phyloP scores from a whole-genome alignment of 2,329 filamentous ascomycete species.

The Trichoderma endophyticum region DNA sequence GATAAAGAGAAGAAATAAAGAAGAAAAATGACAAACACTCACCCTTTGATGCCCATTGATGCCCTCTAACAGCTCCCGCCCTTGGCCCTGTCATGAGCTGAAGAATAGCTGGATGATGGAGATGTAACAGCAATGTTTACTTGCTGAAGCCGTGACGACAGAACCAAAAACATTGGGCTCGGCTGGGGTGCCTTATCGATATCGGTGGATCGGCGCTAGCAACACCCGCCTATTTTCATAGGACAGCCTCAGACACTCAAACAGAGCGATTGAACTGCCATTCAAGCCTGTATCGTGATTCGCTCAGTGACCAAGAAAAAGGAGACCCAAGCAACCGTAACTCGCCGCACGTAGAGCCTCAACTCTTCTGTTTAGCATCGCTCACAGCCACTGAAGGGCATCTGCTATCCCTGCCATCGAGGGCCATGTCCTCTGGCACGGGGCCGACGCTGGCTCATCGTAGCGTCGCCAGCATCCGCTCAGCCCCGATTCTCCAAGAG shows the following conservation, averaged over 20 bases:
- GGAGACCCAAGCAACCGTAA: neutral
- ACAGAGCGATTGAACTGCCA: neutral
- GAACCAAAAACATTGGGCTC: neutral
- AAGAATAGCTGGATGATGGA: neutral
- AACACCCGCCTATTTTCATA: conserved; percentile 10
- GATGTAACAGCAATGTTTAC: neutral
- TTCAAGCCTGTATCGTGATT: neutral
- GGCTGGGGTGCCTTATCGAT: conserved; percentile 2
- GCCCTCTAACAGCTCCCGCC: neutral
- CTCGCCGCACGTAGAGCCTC: neutral
- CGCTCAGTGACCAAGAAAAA: neutral
- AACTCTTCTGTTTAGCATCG: neutral
- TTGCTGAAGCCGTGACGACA: conserved; percentile 27
- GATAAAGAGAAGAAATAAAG: rapidly evolving
- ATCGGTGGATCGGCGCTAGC: conserved; percentile 30
- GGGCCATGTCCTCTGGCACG: conserved; percentile 43
- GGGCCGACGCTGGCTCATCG: conserved; percentile 53
- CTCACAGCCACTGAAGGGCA: neutral
- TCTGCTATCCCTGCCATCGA: neutral
- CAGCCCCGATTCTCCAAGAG: conserved; percentile 36
- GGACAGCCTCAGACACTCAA: neutral
- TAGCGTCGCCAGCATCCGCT: conserved; percentile 56
- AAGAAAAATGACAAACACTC: conserved; percentile 16
- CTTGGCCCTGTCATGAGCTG: neutral
- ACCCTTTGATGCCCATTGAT: conserved; percentile 67